Base-by-base conservation (phyloP, 2,329 filamentous ascomycete genomes). In the Akanthomyces muscarius region DNA sequence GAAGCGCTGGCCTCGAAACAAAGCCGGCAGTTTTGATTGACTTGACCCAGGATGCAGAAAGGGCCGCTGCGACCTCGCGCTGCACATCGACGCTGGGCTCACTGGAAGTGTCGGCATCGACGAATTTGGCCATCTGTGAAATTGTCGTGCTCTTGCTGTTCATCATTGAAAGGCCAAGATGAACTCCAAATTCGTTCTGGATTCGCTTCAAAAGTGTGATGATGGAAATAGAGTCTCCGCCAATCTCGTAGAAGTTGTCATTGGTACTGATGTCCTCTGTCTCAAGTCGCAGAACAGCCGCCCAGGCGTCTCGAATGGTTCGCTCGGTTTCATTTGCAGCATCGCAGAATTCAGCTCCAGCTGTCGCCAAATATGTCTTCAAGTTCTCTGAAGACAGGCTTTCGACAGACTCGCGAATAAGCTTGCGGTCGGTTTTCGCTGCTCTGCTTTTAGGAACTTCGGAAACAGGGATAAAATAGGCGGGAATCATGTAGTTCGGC, bases 71-170 rank as follows among this genome's bases (percentile, higher is more conserved):
- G 23, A 58, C 11, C 38, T 50, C 55, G 18, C 21, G 21, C 36
- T 30, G 4, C 2, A 58, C 30, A n/a, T 58, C n/a, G 8, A 50
- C 30, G n/a, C 25, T n/a, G 8, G 28, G 28, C 7, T 48, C 44
- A 16, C 28, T 18, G 14, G 30, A 30, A 25, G 30, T n/a, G 13
- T 38, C 44, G 11, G 44, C 21, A 2, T 23, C 28, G 44, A 69
- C 64, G 33, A 61, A 61, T 5, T 63, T 54, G 6, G 66, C 66
- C 63, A 68, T 64, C 25, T 64, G 65, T 10, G 42, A 55, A 53
- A 68, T 61, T 1, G 65, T 67, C 5, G 66, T 65, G n/a, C 66
- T 64, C 62, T 64, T 68, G 23, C 66, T 66, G 55, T 66, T 69
- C 30, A 68, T 61, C 16, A 66, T 60, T 3, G 66, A 66, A 18